These are phyloP conservation scores for Odontarrhena argentea DNA, from an alignment of 345 rosid genomes.

Conservation along the genomic window DNA sequence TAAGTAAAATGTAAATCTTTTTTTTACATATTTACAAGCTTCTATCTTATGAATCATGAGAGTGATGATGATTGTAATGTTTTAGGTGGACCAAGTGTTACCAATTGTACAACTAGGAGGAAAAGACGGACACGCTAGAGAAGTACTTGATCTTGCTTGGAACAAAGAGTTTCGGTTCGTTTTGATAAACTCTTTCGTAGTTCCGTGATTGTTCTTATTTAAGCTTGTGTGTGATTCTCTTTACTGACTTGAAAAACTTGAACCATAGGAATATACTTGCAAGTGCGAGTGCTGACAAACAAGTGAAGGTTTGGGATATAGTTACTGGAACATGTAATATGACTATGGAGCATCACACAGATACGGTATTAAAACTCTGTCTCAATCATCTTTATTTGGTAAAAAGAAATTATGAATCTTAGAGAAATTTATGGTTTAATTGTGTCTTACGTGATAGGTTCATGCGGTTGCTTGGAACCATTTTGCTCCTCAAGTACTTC, in stretches of 20 bases:
- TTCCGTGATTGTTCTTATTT: constrained; percentile 14
- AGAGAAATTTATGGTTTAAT: not conserved
- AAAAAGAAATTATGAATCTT: no score
- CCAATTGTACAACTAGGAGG: constrained; percentile 71
- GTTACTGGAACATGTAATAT: constrained; percentile 62
- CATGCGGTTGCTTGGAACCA: constrained; percentile 93
- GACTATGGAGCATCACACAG: constrained; percentile 75
- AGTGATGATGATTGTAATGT: constrained; percentile 25
- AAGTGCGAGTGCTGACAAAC: constrained; percentile 83
- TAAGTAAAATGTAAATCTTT: constrained; percentile 39
- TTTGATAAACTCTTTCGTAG: not conserved
- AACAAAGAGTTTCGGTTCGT: constrained; percentile 80
- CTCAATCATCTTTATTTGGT: not conserved
- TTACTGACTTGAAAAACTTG: not conserved
- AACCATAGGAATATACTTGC: constrained; percentile 76
- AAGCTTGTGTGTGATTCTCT: not conserved
- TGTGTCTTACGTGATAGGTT: constrained; percentile 52
- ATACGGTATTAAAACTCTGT: constrained; percentile 52
- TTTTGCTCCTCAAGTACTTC: constrained; percentile 69
- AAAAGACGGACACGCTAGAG: constrained; percentile 15
- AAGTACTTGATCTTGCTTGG: constrained; percentile 88
- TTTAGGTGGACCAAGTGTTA: constrained; percentile 65
- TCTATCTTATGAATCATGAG: not conserved
- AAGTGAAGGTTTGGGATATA: constrained; percentile 82
- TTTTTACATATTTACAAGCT: no score